Evolutionary conservation across 148 eudicot species (phyloP).

Genomic region (Rhododendron henanense): DNA sequence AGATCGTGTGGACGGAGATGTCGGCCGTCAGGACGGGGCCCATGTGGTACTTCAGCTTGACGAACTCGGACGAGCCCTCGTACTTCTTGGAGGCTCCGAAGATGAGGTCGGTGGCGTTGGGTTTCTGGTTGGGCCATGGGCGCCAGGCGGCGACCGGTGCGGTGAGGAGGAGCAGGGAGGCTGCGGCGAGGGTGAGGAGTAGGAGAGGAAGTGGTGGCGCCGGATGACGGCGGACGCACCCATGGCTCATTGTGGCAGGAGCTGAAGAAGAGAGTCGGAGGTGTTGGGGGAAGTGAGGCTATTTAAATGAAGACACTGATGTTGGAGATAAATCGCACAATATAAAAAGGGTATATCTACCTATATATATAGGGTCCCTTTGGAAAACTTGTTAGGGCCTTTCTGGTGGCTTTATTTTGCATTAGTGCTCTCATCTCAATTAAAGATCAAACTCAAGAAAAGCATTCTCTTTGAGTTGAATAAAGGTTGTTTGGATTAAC

Average conservation of each 20-base stretch:
- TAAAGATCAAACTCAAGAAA: too few species aligned
- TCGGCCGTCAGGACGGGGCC: conserved; percentile 83
- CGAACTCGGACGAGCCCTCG: conserved; percentile 81
- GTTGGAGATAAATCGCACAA: neutral
- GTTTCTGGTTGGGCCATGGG: conserved; percentile 56
- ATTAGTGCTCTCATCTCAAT: too few species aligned
- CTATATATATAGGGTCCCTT: too few species aligned
- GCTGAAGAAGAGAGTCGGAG: neutral
- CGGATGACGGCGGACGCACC: neutral
- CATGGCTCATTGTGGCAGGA: conserved; percentile 5
- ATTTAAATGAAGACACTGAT: neutral
- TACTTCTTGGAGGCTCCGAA: conserved; percentile 54
- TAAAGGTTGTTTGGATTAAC: too few species aligned
- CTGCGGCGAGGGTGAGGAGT: conserved; percentile 3
- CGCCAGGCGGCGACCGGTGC: conserved; percentile 44
- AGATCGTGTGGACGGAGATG: conserved; percentile 68
- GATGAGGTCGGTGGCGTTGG: conserved; percentile 27
- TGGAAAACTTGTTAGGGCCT: neutral
- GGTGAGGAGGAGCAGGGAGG: conserved; percentile 13
- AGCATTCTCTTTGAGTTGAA: too few species aligned
- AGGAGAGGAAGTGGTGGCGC: neutral
- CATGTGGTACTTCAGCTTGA: conserved; percentile 77
- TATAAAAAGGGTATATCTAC: too few species aligned
- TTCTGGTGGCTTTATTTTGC: too few species aligned
- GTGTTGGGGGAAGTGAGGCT: neutral